Base-by-base conservation (phyloP, 2,329 filamentous ascomycete species). In the Fusarium neocosmosporiellum region DNA sequence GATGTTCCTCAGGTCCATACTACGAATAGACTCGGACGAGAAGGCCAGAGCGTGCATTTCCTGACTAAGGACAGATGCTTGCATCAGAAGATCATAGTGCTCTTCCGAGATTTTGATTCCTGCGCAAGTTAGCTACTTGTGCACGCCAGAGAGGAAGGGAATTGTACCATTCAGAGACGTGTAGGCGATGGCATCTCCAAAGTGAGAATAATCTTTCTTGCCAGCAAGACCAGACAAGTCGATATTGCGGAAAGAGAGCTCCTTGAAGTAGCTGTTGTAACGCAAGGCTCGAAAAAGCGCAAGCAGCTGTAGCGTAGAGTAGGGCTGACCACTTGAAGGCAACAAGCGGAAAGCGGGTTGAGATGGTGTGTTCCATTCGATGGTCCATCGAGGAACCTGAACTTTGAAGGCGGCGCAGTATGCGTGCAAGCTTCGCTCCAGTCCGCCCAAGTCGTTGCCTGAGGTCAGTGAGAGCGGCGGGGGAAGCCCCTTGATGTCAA, bases 221-320 rank as follows among this genome's bases (percentile, higher is more conserved):
- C 79, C 79, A 33, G 77, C 77, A 14, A 84, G 74, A 9, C 80
- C 74, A 2, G 84, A 84, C 22, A 90, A 81, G 70, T 89, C 86
- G 16, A 90, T 83, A 60, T 87, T 84, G 11, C 82, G 79, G 69
- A 90, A 88, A 2, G 87, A 89, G n/a, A 90, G 78, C 1, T 87
- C 86, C 66, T 86, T 88, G 79, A 90, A 90, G 73, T 87, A 90
- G 70, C 88, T 88, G 62, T 90, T 90, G 76, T 88, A 90, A 11
- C 88, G 84, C 66, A 90, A 78, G 2, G 88, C 87, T 6, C 88
- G 85, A 72, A 90, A 84, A 1, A 89, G 84, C 11, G 88, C 88
- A n/a, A 90, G 78, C 4, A 90, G 81, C 75, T 90, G 88, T 39
- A 87, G 77, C 5, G 84, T 79, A 5, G 84, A 84, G 74, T 90